Base-by-base conservation (phyloP, 2,329 filamentous ascomycete genomes). In the Diaporthe vexans region DNA sequence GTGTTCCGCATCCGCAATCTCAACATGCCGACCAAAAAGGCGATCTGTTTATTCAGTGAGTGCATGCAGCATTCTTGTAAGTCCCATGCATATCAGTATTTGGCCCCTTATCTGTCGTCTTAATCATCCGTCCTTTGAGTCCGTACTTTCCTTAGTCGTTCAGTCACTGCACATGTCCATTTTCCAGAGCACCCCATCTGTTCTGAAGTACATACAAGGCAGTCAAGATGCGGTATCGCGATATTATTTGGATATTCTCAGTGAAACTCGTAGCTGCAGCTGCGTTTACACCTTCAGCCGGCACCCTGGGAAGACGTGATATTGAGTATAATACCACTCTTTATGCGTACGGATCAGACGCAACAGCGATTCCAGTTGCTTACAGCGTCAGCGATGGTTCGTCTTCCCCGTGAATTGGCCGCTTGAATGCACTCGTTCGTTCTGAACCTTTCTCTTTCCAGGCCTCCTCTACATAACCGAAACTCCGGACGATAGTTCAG, bases 381-480 rank as follows among this genome's bases (percentile, higher is more conserved):
- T 59, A 59, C 8, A 40, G 57, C 57, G 21, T 59, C 35, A 40
- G 33, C 10, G 57, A 59, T 15, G 57, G 57, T 59, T 24, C 57
- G 57, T 59, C 17, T 37, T 11, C 3, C 21, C 57, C 9, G 7
- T 40, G 3, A 4, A 24, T 21, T 24, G 21, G 35, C 57, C 10
- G 10, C 7, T 15, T 17, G 10, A 24, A 4, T 24, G 6, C 9
- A 43, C 15, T 40, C 0, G 15, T 21, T 59, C 1, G n/a, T 24
- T 2, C 33, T 59, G 40, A 59, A 9, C 1, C 0, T 24, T 21
- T 24, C 9, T 24, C 19, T 40, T 40, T 3, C 13, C 10, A 67
- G 61, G 61, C 21, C 40, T 67, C 10, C 43, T 67, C 24, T 67
- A 67, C 61, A 67, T 67, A 13, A 67, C 61, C n/a, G 61, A 67